Evolutionary conservation across 805 yeast genomes (phyloP), one percentile per base, ranked within the genome.

Genomic region (Pichia cephalocereana): DNA sequence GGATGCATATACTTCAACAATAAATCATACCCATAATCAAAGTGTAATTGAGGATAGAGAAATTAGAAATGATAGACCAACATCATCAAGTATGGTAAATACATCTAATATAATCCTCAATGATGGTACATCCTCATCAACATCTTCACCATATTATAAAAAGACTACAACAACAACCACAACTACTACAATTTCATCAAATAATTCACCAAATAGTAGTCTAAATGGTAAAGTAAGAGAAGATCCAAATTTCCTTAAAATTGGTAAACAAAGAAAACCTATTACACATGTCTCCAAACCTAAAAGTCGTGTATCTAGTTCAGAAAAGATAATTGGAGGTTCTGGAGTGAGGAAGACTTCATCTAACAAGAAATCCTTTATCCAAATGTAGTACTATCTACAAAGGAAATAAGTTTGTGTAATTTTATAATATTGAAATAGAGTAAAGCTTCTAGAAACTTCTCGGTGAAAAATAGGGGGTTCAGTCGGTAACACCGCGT

Each of bases 131-230:
- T 36, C 66, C 57, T 23, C 26, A 23, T 23, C 26, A 23, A 23
- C 26, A 23, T 23, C 26, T 23, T 23, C 26, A 23, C 58, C 74
- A 54, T 52, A 58, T 19, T 62, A 70, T 52, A 71, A 72, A 15
- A 74, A 70, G 14, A 74, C 77, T 3, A 72, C 78, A 4, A 75
- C 76, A 8, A 74, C 79, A 9, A 66, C 76, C 8, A 74, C 77
- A 1, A 73, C 74, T 6, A 74, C 79, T 3, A 65, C 64, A 1
- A 59, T 61, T 15, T 52, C 67, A 28, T 58, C 67, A 1, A 57
- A 66, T 4, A 63, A 65, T 12, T 59, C 63, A 9, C 63, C 53
- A n/a, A 46, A 52, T 6, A 31, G 49, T 18, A 47, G 46, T 31
- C 15, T 26, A 10, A 46, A 49, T 15, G 47, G 15, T 9, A 14